Conservation (phyloP, 257 asterid genomes). For the Rauvolfia tetraphylla region DNA sequence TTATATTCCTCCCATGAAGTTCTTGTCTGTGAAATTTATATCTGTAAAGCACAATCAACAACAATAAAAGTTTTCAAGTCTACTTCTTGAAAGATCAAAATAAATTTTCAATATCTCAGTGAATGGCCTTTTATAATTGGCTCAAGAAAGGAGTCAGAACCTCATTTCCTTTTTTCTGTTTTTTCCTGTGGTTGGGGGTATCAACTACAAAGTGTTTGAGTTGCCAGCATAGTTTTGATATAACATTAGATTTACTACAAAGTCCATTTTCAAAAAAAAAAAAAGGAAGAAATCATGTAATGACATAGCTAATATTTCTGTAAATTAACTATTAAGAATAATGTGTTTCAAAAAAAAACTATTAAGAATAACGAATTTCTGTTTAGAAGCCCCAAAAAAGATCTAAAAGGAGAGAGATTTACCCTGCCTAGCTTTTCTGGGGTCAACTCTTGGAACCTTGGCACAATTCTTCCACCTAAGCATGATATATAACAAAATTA, state of each 20-base stretch:
- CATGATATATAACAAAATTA: conserved; percentile 12
- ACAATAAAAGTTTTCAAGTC: neutral
- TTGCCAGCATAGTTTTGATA: neutral
- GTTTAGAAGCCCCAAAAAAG: neutral
- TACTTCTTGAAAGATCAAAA: neutral
- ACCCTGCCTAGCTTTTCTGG: conserved; percentile 88
- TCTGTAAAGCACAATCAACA: neutral
- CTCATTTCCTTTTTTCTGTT: neutral
- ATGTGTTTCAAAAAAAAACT: too few species aligned
- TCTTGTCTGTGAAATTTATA: neutral
- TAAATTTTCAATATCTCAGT: neutral
- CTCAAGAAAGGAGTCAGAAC: neutral
- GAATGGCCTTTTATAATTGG: neutral
- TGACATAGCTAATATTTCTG: too few species aligned
- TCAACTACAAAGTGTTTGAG: neutral
- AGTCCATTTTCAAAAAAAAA: neutral
- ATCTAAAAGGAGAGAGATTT: conserved; percentile 12
- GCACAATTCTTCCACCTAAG: conserved; percentile 96
- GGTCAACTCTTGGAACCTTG: conserved; percentile 93
- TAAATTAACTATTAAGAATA: neutral
- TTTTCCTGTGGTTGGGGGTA: too few species aligned
- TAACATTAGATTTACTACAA: neutral
- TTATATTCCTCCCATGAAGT: neutral
- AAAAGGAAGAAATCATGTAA: neutral
- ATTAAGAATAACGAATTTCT: neutral